Evolutionary conservation across 257 asterid species (phyloP).

Genomic region (Penstemon newberryi): DNA sequence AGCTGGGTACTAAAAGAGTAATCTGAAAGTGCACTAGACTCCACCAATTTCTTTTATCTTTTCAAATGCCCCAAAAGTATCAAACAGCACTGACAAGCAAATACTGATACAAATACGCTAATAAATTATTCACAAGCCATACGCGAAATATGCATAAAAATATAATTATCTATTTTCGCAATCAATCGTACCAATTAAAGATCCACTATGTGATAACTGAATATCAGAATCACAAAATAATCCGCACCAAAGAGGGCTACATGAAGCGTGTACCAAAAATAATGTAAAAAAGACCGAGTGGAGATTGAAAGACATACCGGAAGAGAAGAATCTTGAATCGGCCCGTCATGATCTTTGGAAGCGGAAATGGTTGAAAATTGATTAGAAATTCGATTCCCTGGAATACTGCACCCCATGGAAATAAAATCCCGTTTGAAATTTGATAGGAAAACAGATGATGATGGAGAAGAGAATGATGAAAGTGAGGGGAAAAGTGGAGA

Average conservation of each 20-base stretch:
- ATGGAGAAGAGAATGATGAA: conserved; percentile 23
- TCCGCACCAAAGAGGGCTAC: background rate
- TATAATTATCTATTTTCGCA: background rate
- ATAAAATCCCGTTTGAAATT: conserved; percentile 27
- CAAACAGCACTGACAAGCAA: background rate
- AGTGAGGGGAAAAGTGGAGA: conserved; percentile 24
- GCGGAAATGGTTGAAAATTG: conserved; percentile 48
- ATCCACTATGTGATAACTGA: too few relatives aligned
- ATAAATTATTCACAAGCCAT: background rate
- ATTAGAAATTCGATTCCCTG: conserved; percentile 22
- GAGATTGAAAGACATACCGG: conserved; percentile 38
- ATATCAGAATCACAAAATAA: background rate
- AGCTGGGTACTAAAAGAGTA: too few relatives aligned
- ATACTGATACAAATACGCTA: too few relatives aligned
- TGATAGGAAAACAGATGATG: conserved; percentile 27
- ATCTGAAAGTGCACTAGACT: background rate
- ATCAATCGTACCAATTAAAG: background rate
- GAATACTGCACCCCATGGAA: conserved; percentile 13
- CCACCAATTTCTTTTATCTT: background rate
- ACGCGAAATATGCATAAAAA: background rate
- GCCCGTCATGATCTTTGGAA: conserved; percentile 31
- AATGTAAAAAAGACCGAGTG: background rate
- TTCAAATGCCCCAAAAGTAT: background rate
- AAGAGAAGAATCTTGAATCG: conserved; percentile 36
- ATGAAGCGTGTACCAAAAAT: background rate